Base-by-base conservation (phyloP, 2,329 filamentous ascomycete species). In the Aureobasidium pullulans region DNA sequence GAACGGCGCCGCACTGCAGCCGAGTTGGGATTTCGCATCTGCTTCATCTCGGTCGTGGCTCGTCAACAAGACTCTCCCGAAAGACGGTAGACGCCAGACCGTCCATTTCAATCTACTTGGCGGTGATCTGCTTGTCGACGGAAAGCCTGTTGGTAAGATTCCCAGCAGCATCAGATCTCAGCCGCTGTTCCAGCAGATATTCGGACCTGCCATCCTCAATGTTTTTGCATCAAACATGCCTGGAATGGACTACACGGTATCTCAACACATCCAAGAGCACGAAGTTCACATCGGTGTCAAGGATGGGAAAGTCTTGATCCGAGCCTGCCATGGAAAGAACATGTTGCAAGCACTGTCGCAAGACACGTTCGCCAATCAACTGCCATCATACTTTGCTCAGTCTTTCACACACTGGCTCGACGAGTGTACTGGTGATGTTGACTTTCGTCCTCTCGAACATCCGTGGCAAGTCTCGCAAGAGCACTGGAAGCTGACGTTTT, bases 361-460 rank as follows among this genome's bases (percentile, higher is more conserved):
- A 0, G 9, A 57, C 0, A 39, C 71, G 0, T 74, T 78, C 42
- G 28, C 56, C 2, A 44, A 58, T 0, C 83, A 85, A 62, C 68
- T 87, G 0, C 85, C 85, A 0, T 63, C 63, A 0, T 66, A 73
- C 0, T 71, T 88, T 0, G 62, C 84, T 0, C 68, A 79, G 0
- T 70, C 77, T 6, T 86, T 81, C 52, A 72, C 80, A 0, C 84
- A 88, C 62, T 88, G 84, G 83, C 71, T 87, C 5, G 73, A 87
- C 43, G 11, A 84, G 0, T 49, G 61, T 1, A 71, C 70, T 1
- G 71, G 73, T 2, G 54, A 70, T 1, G 52, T 88, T 0, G 80
- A 87, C 46, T 78, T 86, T 23, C 74, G 84, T 9, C 66, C 66
- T 1, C 56, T 40, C 8, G 23, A 61, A 1, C 52, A 64, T 6